phyloP scores from a whole-genome alignment of 805 yeast species.

The Yarrowia alimentaria region DNA sequence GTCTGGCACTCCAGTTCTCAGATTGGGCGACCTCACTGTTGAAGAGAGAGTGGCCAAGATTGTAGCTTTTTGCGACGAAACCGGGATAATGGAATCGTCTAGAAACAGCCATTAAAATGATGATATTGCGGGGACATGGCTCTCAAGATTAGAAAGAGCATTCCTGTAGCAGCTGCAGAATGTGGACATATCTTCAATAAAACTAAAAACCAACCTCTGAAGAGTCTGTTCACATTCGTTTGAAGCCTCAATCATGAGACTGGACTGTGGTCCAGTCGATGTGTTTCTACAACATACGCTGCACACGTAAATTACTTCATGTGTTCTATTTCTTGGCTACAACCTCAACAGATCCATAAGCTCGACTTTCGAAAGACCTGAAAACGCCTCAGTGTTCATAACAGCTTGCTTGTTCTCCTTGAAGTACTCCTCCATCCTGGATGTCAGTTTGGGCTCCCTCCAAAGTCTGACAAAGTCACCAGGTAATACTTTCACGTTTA shows the following conservation, averaged over 20 bases:
- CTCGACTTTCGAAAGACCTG: slow-evolving; percentile 7
- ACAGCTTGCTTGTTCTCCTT: neutral
- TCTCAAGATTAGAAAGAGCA: no score
- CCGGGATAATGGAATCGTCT: no score
- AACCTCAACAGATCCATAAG: slow-evolving; percentile 28
- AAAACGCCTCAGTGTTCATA: slow-evolving; percentile 1
- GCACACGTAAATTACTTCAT: no score
- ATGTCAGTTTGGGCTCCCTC: neutral
- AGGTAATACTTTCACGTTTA: neutral
- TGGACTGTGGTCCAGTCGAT: no score
- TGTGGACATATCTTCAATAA: no score
- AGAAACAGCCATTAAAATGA: no score
- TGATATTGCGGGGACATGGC: no score
- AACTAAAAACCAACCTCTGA: no score
- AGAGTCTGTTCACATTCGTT: no score
- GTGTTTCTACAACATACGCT: no score
- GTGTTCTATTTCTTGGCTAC: slow-evolving; percentile 29
- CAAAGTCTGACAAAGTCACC: slow-evolving; percentile 19
- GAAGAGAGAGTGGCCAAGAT: slow-evolving; percentile 1
- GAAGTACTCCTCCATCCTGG: slow-evolving; percentile 4
- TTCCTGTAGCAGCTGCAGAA: no score
- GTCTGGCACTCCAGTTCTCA: neutral
- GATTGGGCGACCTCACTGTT: neutral
- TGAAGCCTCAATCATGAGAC: no score
- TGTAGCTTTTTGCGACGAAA: neutral